Evolutionary conservation across 306 rosid species (phyloP), one percentile per base, ranked within the genome.

Genomic region (Delonix regia): DNA sequence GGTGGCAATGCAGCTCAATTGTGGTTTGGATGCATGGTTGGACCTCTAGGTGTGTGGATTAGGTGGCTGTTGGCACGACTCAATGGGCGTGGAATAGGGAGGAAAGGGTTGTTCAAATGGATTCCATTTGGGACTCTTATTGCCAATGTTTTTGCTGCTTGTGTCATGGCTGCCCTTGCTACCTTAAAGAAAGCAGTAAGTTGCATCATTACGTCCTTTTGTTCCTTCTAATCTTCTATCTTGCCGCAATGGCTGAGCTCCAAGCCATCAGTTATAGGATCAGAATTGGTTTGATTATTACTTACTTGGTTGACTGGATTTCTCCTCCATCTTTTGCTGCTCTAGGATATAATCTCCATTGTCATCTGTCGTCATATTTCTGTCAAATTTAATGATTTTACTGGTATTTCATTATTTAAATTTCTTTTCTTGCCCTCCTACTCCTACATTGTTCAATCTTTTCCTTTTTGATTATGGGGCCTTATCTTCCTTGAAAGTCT

Each of bases 11-110:
- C 66, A 39, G 90, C 86, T 74, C 71, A 76, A 21, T 69, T 89
- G 14, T 91, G 92, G 95, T 48, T 93, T 60, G 95, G 86, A 38
- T 93, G 95, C 86, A 42, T 93, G 19, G 85, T 93, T 83, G 98
- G 97, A 30, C 97, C 98, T 13, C 14, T 77, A 9, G 98, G 95
- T 44, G 98, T 91, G 55, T 93, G 98, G 98, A 71, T 82, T 71
- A 82, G 91, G 81, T 93, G 98, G 97, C 78, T 88, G 85, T 86
- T 93, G 48, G 91, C 95, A 5, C 66, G 87, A 30, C 78, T 91
- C 7, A 93, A 91, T 60, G 95, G 93, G 0, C 89, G 83, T 15
- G 97, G 93, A 27, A 55, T 93, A 33, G 98, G 98, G 75, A 81
- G 21, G 60, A 30, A 51, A 3, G 86, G 86, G 41, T 61, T 62